Evolutionary conservation across 371 early-diverging fungal species (phyloP).

Genomic region (Saksenaea oblongispora): DNA sequence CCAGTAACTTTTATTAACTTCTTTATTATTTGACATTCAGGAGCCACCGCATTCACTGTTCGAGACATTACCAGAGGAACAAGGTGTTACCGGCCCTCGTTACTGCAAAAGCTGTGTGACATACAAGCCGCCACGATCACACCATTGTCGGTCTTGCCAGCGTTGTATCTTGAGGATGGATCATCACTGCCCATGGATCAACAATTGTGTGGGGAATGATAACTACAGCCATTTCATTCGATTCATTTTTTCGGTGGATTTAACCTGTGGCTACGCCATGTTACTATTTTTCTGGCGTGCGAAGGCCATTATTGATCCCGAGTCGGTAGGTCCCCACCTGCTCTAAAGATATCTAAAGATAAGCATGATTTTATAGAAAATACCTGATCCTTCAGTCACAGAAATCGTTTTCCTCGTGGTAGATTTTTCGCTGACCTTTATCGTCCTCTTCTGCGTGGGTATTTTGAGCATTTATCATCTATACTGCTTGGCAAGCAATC

Average conservation of each 20-base stretch:
- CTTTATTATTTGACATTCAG: slow-evolving; percentile 7
- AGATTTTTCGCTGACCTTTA: slow-evolving; percentile 70
- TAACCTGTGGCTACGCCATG: slow-evolving; percentile 56
- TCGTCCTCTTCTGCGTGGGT: slow-evolving; percentile 83
- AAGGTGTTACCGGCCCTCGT: slow-evolving; percentile 53
- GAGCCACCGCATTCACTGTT: slow-evolving; percentile 38
- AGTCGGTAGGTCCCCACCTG: background rate
- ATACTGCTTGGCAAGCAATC: slow-evolving; percentile 81
- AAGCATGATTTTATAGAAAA: slow-evolving; percentile 19
- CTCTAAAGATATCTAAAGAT: background rate
- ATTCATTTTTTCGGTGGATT: slow-evolving; percentile 74
- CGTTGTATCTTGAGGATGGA: slow-evolving; percentile 91
- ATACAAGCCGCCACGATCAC: slow-evolving; percentile 84
- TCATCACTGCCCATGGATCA: slow-evolving; percentile 98
- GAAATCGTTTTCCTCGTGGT: slow-evolving; percentile 75
- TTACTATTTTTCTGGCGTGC: slow-evolving; percentile 39
- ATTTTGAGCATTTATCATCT: slow-evolving; percentile 82
- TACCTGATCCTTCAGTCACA: slow-evolving; percentile 60
- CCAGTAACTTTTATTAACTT: background rate
- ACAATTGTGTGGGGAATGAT: slow-evolving; percentile 92
- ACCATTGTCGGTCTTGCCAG: slow-evolving; percentile 84
- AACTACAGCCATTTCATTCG: slow-evolving; percentile 92
- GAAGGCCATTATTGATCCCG: slow-evolving; percentile 30
- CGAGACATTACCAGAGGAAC: background rate
- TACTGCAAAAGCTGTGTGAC: slow-evolving; percentile 74